A percentile compares a stretch with the other conserved stretches of the same genome.
Evolutionary conservation across 179 eudicot species (phyloP).

Genomic region (Sideroxylon spinosum): DNA sequence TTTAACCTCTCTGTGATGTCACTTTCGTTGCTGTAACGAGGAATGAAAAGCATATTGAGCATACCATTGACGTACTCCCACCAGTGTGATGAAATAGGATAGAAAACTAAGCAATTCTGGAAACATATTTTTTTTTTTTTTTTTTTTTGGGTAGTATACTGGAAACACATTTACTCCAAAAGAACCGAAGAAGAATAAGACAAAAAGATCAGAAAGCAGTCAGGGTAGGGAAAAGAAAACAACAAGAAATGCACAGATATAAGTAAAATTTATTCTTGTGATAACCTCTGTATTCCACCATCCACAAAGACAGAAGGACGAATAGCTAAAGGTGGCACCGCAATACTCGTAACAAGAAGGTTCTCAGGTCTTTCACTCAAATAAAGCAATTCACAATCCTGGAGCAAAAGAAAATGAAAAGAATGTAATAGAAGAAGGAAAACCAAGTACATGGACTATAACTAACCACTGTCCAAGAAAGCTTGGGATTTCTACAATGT

Average conservation of each 20-base stretch:
- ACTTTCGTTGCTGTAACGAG: slow-evolving; percentile 78
- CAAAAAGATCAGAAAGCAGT: background rate
- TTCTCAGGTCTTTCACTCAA: slow-evolving; percentile 83
- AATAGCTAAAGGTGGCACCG: slow-evolving; percentile 78
- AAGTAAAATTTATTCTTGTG: background rate
- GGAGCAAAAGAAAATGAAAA: slow-evolving; percentile 23
- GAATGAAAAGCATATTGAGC: slow-evolving; percentile 8
- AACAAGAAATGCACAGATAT: background rate
- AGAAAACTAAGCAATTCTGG: too few species aligned
- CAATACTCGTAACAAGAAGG: slow-evolving; percentile 55
- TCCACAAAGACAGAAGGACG: slow-evolving; percentile 92
- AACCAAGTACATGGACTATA: background rate
- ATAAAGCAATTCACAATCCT: slow-evolving; percentile 91
- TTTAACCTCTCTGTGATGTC: slow-evolving; percentile 74
- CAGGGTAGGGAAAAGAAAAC: background rate
- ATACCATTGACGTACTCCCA: background rate
- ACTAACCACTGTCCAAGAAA: background rate
- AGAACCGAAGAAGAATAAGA: background rate
- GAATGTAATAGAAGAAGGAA: background rate
- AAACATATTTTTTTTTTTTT: too few species aligned
- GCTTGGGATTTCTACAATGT: background rate
- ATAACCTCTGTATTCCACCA: slow-evolving; percentile 69
- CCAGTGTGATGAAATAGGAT: background rate
- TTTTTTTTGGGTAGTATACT: background rate
- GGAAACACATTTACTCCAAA: background rate